These are phyloP conservation scores for Tillandsia leiboldiana DNA, from an alignment of 176 grass and related monocot species.

Conservation along the genomic window DNA sequence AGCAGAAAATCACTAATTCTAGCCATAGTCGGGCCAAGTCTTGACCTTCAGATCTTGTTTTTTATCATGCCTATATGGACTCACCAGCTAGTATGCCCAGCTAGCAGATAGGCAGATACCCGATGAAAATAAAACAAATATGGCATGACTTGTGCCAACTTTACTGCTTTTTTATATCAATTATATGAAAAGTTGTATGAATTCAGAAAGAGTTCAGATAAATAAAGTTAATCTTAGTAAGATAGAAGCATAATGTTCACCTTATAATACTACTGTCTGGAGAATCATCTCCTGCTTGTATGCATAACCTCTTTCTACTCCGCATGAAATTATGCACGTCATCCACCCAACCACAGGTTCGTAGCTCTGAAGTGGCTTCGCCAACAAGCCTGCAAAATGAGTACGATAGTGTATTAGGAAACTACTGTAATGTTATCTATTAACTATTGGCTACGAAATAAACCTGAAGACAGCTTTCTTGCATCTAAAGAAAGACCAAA, in stretches of 20 bases:
- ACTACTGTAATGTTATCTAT: slow-evolving; percentile 12
- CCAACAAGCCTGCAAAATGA: slow-evolving; percentile 38
- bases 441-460: background rate
- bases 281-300: slow-evolving; percentile 25
- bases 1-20: too few relatives aligned
- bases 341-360: slow-evolving; percentile 60
- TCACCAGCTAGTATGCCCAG: too few relatives aligned
- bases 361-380: slow-evolving; percentile 58
- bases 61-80: too few relatives aligned
- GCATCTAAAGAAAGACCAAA: background rate
- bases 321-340: slow-evolving; percentile 62
- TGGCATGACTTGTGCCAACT: too few relatives aligned
- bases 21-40: too few relatives aligned
- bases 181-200: background rate
- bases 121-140: too few relatives aligned
- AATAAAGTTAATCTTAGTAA: slow-evolving; percentile 9
- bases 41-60: too few relatives aligned
- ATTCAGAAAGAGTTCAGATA: slow-evolving; percentile 2
- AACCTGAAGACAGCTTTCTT: slow-evolving; percentile 4
- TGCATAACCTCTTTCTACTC: slow-evolving; percentile 34
- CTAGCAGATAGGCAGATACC: too few relatives aligned
- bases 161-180: too few relatives aligned
- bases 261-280: slow-evolving; percentile 45
- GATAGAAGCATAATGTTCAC: slow-evolving; percentile 28
- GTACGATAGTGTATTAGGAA: background rate